These are phyloP conservation scores for Penicillium silybi DNA, from an alignment of 495 filamentous ascomycete genomes.

Conservation along the genomic window DNA sequence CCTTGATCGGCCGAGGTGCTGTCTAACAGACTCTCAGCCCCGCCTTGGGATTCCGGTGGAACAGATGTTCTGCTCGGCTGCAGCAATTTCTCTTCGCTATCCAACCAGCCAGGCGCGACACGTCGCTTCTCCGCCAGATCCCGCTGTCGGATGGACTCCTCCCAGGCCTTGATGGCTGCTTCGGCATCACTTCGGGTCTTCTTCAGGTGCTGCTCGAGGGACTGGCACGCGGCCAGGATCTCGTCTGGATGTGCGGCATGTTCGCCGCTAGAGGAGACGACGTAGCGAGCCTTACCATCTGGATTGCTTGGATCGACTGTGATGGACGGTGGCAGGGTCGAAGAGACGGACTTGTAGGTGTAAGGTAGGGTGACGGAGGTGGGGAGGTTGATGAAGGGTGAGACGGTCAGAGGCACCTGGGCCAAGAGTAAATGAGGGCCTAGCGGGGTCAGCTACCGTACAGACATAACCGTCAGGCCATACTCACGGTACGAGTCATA, in stretches of 20 bases:
- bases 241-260: slow-evolving; percentile 77
- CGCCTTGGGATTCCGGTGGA: slow-evolving; percentile 8
- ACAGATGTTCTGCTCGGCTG: slow-evolving; percentile 51
- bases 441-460: slow-evolving; percentile 30
- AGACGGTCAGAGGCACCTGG: slow-evolving; percentile 89
- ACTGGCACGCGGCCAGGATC: slow-evolving; percentile 73
- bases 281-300: slow-evolving; percentile 56
- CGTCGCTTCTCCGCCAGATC: slow-evolving; percentile 90
- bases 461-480: background rate
- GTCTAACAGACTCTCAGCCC: slow-evolving; percentile 45
- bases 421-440: slow-evolving; percentile 83
- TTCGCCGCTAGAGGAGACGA: slow-evolving; percentile 65
- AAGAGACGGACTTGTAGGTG: slow-evolving; percentile 86
- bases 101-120: slow-evolving; percentile 90
- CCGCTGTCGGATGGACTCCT: slow-evolving; percentile 63
- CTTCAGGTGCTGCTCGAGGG: slow-evolving; percentile 69
- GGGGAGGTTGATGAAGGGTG: slow-evolving; percentile 89
- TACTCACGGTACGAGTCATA: slow-evolving; percentile 45
- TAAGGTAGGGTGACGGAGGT: slow-evolving; percentile 89
- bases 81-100: slow-evolving; percentile 79
- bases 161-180: slow-evolving; percentile 62
- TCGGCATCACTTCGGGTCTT: slow-evolving; percentile 61
- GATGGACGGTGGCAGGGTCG: slow-evolving; percentile 75
- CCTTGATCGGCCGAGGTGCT: slow-evolving; percentile 39
- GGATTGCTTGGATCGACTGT: slow-evolving; percentile 49